Percentiles rank a stretch among this genome's conserved stretches.
These are phyloP conservation scores for Zygotorulaspora chibaensis DNA, from an alignment of 805 yeast species.

Conservation along the genomic window DNA sequence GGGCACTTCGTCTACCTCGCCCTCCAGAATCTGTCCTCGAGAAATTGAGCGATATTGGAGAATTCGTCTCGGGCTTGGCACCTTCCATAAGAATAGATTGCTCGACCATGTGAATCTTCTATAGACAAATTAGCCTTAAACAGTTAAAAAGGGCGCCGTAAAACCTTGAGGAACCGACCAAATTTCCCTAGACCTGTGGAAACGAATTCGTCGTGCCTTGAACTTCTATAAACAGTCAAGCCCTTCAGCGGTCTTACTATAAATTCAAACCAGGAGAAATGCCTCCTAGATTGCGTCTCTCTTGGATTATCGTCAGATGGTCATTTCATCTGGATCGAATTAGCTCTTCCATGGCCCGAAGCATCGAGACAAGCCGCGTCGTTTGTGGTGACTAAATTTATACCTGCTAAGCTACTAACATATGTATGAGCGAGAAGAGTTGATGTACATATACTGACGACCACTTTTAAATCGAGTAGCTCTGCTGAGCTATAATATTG, in stretches of 20 bases:
- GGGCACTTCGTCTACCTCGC: conserved; percentile 7
- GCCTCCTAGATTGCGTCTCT: too few relatives aligned
- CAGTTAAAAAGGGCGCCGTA: neutral
- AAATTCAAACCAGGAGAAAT: too few relatives aligned
- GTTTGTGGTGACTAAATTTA: neutral
- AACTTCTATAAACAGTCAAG: too few relatives aligned
- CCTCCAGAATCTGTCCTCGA: conserved; percentile 1
- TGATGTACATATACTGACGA: neutral
- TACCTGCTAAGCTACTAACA: too few relatives aligned
- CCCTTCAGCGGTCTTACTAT: too few relatives aligned
- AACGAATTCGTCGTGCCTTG: too few relatives aligned
- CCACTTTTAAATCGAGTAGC: conserved; percentile 35
- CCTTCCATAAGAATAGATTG: neutral
- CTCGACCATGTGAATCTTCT: neutral
- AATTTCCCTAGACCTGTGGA: too few relatives aligned
- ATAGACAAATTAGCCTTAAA: too few relatives aligned
- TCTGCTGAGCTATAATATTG: conserved; percentile 48
- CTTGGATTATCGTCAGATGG: too few relatives aligned
- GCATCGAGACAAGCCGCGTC: neutral
- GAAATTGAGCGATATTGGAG: conserved; percentile 1
- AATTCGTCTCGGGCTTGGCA: neutral
- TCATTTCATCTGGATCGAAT: too few relatives aligned
- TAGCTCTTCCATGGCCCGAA: too few relatives aligned
- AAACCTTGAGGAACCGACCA: neutral
- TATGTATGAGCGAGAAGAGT: neutral